These are phyloP conservation scores for Kwoniella heveanensis DNA, from an alignment of 768 basidiomycete genomes.

Conservation along the genomic window DNA sequence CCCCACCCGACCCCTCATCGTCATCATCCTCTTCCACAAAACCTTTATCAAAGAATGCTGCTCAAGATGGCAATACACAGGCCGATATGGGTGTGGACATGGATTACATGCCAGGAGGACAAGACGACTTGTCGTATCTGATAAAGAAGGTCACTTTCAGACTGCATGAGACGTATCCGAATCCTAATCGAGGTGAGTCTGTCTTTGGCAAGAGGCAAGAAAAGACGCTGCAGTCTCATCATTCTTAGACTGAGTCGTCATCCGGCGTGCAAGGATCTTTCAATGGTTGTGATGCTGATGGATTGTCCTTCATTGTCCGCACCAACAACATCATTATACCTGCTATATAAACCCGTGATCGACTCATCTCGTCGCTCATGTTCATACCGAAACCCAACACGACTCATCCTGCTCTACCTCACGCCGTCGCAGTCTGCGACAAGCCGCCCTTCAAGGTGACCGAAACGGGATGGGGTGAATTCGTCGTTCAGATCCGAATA, in stretches of 20 bases:
- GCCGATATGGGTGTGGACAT: constrained; percentile 60
- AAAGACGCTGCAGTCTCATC: no score
- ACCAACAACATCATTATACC: no score
- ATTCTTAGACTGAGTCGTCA: no score
- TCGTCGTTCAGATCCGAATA: constrained; percentile 90
- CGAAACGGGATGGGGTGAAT: constrained; percentile 99
- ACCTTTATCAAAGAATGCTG: no score
- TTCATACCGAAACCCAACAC: no score
- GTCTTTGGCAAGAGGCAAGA: background rate
- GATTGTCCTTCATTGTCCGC: background rate
- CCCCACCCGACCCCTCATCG: constrained; percentile 42
- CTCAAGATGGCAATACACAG: constrained; percentile 38
- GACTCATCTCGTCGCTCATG: background rate
- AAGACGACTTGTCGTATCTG: constrained; percentile 85
- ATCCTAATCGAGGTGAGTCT: constrained; percentile 81
- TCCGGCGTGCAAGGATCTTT: no score
- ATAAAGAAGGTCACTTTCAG: constrained; percentile 97
- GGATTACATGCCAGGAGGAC: constrained; percentile 65
- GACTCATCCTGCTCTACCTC: background rate
- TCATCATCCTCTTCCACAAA: constrained; percentile 57
- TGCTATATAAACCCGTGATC: no score
- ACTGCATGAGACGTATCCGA: constrained; percentile 92
- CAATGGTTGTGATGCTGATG: no score
- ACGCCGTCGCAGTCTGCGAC: constrained; percentile 68
- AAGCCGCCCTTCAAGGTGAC: constrained; percentile 92